Percentiles rank a stretch among this genome's conserved stretches.
These are phyloP conservation scores for Alternaria ventricosa DNA, from an alignment of 2,329 filamentous ascomycete species.

Conservation along the genomic window DNA sequence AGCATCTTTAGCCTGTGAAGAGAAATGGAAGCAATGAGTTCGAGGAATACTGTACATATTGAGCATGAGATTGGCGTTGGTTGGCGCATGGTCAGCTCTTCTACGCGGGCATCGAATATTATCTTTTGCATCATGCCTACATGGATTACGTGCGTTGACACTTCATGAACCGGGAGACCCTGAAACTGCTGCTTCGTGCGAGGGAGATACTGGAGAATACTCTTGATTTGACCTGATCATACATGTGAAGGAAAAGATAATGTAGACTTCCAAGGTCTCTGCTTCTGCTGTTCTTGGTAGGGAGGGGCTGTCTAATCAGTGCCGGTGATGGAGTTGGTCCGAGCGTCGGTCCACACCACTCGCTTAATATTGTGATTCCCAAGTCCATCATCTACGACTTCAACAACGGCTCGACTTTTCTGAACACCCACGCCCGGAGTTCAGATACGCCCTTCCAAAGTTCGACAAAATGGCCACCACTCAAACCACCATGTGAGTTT, in stretches of 20 bases:
- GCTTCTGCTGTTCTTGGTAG: not conserved
- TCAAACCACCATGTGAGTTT: constrained; percentile 51
- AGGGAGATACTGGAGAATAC: not conserved
- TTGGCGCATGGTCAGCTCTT: not conserved
- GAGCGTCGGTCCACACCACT: constrained; percentile 16
- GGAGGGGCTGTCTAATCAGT: constrained; percentile 8
- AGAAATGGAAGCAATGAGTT: not conserved
- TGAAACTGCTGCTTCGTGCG: not conserved
- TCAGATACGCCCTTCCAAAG: constrained; percentile 44
- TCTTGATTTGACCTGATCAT: not conserved
- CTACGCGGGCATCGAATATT: not conserved
- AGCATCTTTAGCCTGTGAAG: constrained; percentile 60
- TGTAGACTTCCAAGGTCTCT: not conserved
- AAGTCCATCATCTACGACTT: constrained; percentile 27
- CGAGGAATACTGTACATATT: constrained; percentile 2
- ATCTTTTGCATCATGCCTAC: not conserved
- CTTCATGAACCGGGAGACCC: not conserved
- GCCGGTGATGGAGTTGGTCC: constrained; percentile 10
- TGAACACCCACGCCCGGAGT: constrained; percentile 44
- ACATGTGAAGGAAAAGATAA: not conserved
- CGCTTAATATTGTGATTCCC: constrained; percentile 17
- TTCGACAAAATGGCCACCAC: constrained; percentile 51
- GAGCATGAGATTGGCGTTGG: constrained; percentile 6
- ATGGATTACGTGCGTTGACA: not conserved
- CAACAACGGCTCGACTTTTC: constrained; percentile 40